Percentiles rank a stretch among this genome's conserved stretches.
phyloP scores from a whole-genome alignment of 1,284 basidiomycete genomes.

The Ganoderma multipileum region DNA sequence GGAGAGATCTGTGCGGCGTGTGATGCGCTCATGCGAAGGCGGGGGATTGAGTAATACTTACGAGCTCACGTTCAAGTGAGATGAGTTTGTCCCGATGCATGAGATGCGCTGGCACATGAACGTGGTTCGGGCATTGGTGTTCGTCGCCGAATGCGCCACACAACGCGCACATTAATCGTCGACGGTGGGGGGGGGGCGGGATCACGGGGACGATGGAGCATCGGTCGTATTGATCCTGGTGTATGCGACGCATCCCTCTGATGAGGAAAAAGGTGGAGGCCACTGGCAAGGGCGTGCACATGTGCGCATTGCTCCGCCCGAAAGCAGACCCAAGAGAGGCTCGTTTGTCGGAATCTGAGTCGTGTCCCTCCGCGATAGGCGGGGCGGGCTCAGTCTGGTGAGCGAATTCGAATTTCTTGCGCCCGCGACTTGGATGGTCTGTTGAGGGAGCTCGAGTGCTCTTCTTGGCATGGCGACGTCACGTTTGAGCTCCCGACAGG shows the following conservation, averaged over 20 bases:
- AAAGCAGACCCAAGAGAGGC: background rate
- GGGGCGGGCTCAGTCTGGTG: background rate
- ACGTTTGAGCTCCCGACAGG: background rate
- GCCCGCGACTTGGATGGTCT: background rate
- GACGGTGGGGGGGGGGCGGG: background rate
- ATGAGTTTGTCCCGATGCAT: background rate
- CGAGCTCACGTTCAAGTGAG: background rate
- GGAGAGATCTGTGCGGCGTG: background rate
- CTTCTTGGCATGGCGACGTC: conserved; percentile 1
- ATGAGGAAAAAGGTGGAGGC: background rate
- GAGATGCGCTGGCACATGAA: background rate
- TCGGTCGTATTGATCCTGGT: background rate
- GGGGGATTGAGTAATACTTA: background rate
- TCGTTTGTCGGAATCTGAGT: background rate
- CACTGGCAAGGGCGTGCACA: background rate
- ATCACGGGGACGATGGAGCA: background rate
- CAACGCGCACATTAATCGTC: background rate
- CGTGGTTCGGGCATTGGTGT: background rate
- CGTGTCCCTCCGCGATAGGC: background rate
- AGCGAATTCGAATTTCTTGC: background rate
- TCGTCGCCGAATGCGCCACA: background rate
- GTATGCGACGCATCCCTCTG: background rate
- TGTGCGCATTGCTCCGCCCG: background rate
- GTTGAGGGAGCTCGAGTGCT: background rate
- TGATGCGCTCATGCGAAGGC: background rate